A percentile compares a stretch with the other conserved stretches of the same genome.
Evolutionary conservation across 176 grass and related monocot species (phyloP).

Genomic region (Oropetium thomaeum): DNA sequence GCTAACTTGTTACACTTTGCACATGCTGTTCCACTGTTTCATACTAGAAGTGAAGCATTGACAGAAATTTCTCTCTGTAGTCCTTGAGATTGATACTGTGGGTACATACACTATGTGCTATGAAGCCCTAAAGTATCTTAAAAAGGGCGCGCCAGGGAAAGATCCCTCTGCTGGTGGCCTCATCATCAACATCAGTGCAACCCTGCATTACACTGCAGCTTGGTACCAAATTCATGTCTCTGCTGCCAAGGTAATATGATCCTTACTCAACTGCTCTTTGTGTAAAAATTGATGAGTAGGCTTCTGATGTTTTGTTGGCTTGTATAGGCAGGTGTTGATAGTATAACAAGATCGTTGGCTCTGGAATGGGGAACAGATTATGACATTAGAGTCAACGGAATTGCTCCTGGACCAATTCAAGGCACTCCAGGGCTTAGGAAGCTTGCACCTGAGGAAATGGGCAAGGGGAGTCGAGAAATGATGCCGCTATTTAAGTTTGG

Average conservation of each 20-base stretch:
- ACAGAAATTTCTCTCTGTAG: slow-evolving; percentile 38
- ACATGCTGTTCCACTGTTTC: not conserved
- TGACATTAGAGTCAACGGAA: slow-evolving; percentile 84
- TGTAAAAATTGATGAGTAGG: not conserved
- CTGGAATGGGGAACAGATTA: slow-evolving; percentile 99
- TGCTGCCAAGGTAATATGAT: slow-evolving; percentile 67
- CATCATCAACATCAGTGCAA: slow-evolving; percentile 94
- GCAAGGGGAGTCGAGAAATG: slow-evolving; percentile 21
- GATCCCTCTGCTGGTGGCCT: slow-evolving; percentile 59
- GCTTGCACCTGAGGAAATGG: slow-evolving; percentile 90
- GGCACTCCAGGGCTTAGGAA: slow-evolving; percentile 90
- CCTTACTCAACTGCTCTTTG: not conserved
- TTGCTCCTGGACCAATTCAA: slow-evolving; percentile 79
- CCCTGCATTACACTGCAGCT: slow-evolving; percentile 74
- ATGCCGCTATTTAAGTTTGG: slow-evolving; percentile 75
- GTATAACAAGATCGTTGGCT: slow-evolving; percentile 85
- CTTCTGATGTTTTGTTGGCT: slow-evolving; percentile 1
- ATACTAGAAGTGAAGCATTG: slow-evolving; percentile 9
- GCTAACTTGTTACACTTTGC: not conserved
- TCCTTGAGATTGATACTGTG: slow-evolving; percentile 88
- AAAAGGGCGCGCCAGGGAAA: slow-evolving; percentile 68
- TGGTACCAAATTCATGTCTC: slow-evolving; percentile 97
- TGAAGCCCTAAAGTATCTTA: slow-evolving; percentile 87
- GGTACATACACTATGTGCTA: slow-evolving; percentile 90
- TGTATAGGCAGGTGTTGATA: slow-evolving; percentile 83